phyloP scores from a whole-genome alignment of 2,329 filamentous ascomycete genomes.

The Ophiosphaerella korrae region DNA sequence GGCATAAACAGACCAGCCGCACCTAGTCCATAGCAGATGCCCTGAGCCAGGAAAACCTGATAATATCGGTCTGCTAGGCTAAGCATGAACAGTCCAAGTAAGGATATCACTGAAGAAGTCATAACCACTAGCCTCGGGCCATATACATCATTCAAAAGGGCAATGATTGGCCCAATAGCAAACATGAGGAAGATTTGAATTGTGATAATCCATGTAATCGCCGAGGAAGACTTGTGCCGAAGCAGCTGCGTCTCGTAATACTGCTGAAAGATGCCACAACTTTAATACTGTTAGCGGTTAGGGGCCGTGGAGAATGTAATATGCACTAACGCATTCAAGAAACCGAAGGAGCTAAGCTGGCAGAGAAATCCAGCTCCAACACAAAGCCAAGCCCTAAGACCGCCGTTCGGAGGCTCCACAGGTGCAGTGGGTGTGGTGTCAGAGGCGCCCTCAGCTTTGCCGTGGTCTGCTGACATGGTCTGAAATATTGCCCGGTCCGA shows the following conservation, averaged over 20 bases:
- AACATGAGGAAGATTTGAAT: slow-evolving; percentile 52
- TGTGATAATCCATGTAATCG: slow-evolving; percentile 50
- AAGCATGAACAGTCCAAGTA: slow-evolving; percentile 65
- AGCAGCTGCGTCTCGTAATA: slow-evolving; percentile 49
- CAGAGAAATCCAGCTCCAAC: too few species aligned
- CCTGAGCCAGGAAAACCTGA: slow-evolving; percentile 58
- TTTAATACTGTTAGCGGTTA: too few species aligned
- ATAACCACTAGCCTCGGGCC: slow-evolving; percentile 61
- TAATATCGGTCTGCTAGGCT: slow-evolving; percentile 58
- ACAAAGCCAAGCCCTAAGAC: too few species aligned
- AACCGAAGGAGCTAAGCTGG: too few species aligned
- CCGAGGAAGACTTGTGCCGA: slow-evolving; percentile 32
- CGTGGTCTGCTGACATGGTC: too few species aligned
- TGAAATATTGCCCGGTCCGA: too few species aligned
- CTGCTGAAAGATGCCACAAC: slow-evolving; percentile 46
- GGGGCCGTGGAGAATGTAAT: too few species aligned
- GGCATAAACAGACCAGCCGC: slow-evolving; percentile 55
- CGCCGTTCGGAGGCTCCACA: too few species aligned
- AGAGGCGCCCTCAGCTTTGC: too few species aligned
- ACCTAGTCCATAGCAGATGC: slow-evolving; percentile 56
- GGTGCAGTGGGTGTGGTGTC: too few species aligned
- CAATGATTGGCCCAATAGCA: slow-evolving; percentile 60
- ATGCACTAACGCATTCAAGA: too few species aligned
- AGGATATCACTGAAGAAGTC: slow-evolving; percentile 56
- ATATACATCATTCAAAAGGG: slow-evolving; percentile 64